These are phyloP conservation scores for Stagonosporopsis rhizophila DNA, from an alignment of 2,329 filamentous ascomycete genomes.

Conservation along the genomic window DNA sequence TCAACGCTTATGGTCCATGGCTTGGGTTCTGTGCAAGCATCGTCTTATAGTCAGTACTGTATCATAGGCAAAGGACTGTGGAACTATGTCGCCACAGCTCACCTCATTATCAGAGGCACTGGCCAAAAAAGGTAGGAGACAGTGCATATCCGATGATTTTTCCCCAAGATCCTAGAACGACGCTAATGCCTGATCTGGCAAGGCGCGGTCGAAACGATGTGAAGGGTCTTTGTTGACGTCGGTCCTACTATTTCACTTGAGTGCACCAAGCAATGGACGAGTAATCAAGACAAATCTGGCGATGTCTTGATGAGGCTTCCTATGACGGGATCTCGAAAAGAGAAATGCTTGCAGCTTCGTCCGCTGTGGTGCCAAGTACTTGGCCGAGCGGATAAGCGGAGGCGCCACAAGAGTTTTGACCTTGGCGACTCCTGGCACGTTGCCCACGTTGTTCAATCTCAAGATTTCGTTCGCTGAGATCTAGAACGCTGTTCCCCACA, in stretches of 20 bases:
- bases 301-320: background rate
- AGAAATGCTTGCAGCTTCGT: background rate
- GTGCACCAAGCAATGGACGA: background rate
- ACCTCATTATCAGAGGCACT: background rate
- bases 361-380: slow-evolving; percentile 13
- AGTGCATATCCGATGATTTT: background rate
- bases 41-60: background rate
- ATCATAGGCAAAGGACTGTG: background rate
- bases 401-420: background rate
- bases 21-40: background rate
- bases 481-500: background rate
- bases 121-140: background rate
- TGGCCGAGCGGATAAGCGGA: slow-evolving; percentile 10
- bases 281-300: background rate
- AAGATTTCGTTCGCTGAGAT: slow-evolving; percentile 3
- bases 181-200: background rate
- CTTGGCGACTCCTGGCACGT: slow-evolving; percentile 1
- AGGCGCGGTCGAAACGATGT: background rate
- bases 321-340: background rate
- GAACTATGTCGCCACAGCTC: background rate
- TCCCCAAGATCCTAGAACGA: background rate
- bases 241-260: background rate
- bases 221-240: background rate
- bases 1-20: background rate
- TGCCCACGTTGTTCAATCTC: slow-evolving; percentile 10